Conservation (phyloP, 2,329 filamentous ascomycete genomes). For the Apiospora rasikravindrae region DNA sequence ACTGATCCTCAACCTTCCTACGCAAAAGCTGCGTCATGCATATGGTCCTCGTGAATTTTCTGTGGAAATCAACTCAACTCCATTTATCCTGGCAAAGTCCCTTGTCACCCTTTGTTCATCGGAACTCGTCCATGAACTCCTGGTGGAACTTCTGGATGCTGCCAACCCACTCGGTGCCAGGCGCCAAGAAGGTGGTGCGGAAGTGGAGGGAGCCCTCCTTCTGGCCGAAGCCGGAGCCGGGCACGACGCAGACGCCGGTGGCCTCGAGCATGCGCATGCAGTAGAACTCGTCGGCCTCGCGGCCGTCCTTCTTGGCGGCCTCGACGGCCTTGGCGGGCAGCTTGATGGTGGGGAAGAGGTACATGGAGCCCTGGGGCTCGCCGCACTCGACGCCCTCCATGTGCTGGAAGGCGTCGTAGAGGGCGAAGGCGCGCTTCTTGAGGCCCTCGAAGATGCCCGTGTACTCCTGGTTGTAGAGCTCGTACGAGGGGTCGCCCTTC, state of each 20-base stretch:
- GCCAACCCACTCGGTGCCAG: slow-evolving; percentile 92
- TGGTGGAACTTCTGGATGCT: slow-evolving; percentile 88
- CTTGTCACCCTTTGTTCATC: slow-evolving; percentile 39
- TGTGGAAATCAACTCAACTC: not conserved
- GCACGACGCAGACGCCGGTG: slow-evolving; percentile 92
- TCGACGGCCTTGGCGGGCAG: slow-evolving; percentile 77
- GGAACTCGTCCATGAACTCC: slow-evolving; percentile 86
- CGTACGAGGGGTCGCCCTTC: slow-evolving; percentile 81
- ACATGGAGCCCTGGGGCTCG: slow-evolving; percentile 93
- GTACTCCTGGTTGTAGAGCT: slow-evolving; percentile 86
- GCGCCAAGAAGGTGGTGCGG: slow-evolving; percentile 94
- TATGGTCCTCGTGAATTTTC: not conserved
- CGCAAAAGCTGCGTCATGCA: slow-evolving; percentile 5
- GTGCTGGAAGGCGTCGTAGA: slow-evolving; percentile 87
- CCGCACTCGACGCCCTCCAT: slow-evolving; percentile 97
- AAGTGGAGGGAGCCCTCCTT: slow-evolving; percentile 91
- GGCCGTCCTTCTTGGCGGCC: slow-evolving; percentile 75
- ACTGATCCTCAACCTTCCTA: not conserved
- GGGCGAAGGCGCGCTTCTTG: slow-evolving; percentile 77
- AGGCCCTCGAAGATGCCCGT: slow-evolving; percentile 80
- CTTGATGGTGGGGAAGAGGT: slow-evolving; percentile 94
- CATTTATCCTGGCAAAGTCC: not conserved
- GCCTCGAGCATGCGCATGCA: slow-evolving; percentile 88
- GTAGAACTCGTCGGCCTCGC: slow-evolving; percentile 90
- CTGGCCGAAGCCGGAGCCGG: slow-evolving; percentile 93